These are phyloP conservation scores for Zychaea mexicana DNA, from an alignment of 371 early-diverging fungal genomes.

Conservation along the genomic window DNA sequence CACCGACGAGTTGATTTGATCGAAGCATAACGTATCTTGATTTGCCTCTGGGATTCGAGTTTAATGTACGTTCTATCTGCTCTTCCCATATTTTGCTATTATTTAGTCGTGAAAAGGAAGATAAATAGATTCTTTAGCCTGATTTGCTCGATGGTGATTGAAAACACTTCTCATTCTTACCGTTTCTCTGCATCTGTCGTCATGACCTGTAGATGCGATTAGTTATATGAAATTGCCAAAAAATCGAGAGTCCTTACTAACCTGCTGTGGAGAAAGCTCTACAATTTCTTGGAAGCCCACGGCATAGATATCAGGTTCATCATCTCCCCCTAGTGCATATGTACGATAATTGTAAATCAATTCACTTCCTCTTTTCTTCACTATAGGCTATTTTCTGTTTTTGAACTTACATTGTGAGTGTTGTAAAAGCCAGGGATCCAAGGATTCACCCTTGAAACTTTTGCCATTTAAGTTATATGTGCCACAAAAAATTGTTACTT, in stretches of 20 bases:
- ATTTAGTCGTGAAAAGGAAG: not conserved
- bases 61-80: slow-evolving; percentile 62
- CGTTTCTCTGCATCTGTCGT: slow-evolving; percentile 74
- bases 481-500: slow-evolving; percentile 74
- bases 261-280: slow-evolving; percentile 84
- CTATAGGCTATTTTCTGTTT: not conserved
- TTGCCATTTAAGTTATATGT: slow-evolving; percentile 93
- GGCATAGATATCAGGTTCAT: slow-evolving; percentile 80
- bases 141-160: not conserved
- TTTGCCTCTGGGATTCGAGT: slow-evolving; percentile 32
- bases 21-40: slow-evolving; percentile 75
- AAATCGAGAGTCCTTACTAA: no score
- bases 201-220: slow-evolving; percentile 46
- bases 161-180: slow-evolving; percentile 26
- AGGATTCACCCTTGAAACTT: slow-evolving; percentile 60
- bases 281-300: slow-evolving; percentile 96
- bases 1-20: slow-evolving; percentile 87
- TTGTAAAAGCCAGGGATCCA: slow-evolving; percentile 71
- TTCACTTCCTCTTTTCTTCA: no score
- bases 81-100: slow-evolving; percentile 64
- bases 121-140: not conserved
- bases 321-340: not conserved
- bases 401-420: slow-evolving; percentile 42
- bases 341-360: not conserved
- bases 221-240: not conserved